Evolutionary conservation across 2,329 filamentous ascomycete species (phyloP).

Genomic region (Xylaria sp.): DNA sequence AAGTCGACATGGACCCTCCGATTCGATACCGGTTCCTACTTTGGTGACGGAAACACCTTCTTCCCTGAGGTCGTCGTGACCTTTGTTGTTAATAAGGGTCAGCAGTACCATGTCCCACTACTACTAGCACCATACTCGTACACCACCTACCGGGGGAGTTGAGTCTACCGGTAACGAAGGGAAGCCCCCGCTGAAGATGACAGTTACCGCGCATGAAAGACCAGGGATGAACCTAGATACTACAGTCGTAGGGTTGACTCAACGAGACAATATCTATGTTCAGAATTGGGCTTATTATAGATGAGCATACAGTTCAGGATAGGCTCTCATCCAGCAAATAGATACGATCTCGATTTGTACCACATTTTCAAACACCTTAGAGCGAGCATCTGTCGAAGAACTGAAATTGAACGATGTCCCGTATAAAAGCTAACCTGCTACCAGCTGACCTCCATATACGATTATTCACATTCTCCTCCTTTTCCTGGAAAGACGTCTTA

Average conservation of each 20-base stretch:
- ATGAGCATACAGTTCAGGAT: slow-evolving; percentile 1
- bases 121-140: slow-evolving; percentile 82
- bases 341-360: not conserved
- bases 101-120: slow-evolving; percentile 84
- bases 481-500: not conserved
- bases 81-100: slow-evolving; percentile 63
- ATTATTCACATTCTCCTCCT: not conserved
- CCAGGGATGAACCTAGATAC: not conserved
- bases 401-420: not conserved
- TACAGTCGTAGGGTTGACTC: not conserved
- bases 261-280: not conserved
- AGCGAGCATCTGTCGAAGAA: not conserved
- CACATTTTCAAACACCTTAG: not conserved
- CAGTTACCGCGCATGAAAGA: not conserved
- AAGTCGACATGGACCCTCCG: slow-evolving; percentile 73
- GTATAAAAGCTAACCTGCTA: not conserved
- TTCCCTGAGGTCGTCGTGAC: slow-evolving; percentile 68
- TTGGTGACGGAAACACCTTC: slow-evolving; percentile 69
- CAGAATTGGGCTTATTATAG: not conserved
- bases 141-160: slow-evolving; percentile 83
- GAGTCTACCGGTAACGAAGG: not conserved
- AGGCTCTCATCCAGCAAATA: not conserved
- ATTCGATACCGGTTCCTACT: slow-evolving; percentile 79
- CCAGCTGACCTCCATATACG: not conserved
- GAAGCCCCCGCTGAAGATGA: not conserved